phyloP scores from a whole-genome alignment of 1,139 yeast genomes.

The Suhomyces choctaworum region DNA sequence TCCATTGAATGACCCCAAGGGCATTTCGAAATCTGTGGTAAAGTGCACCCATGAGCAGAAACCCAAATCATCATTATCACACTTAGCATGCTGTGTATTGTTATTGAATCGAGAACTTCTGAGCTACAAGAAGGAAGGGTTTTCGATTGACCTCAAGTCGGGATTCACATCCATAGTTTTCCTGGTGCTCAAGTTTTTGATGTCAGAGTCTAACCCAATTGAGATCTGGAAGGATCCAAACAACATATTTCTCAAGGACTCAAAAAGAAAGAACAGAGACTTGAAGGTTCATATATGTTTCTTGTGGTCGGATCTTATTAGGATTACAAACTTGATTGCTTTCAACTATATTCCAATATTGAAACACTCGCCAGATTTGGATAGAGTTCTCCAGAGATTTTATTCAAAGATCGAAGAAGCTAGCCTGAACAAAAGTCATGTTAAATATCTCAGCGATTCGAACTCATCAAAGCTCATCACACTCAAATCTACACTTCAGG shows the following conservation, averaged over 20 bases:
- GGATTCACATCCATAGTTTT: slow-evolving; percentile 22
- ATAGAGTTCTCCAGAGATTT: slow-evolving; percentile 21
- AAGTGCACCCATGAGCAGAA: too few species aligned
- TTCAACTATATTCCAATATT: slow-evolving; percentile 30
- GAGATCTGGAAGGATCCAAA: slow-evolving; percentile 44
- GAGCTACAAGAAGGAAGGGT: slow-evolving; percentile 20
- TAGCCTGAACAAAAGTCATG: slow-evolving; percentile 27
- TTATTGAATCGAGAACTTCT: slow-evolving; percentile 26
- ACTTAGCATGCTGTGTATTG: slow-evolving; percentile 26
- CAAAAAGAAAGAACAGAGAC: slow-evolving; percentile 23
- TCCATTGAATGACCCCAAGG: neutral
- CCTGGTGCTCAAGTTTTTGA: slow-evolving; percentile 19
- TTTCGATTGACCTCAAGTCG: slow-evolving; percentile 16
- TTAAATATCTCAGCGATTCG: slow-evolving; percentile 24
- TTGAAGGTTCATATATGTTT: slow-evolving; percentile 35
- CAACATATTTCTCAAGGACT: slow-evolving; percentile 22
- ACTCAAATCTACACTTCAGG: slow-evolving; percentile 25
- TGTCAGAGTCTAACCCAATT: slow-evolving; percentile 20
- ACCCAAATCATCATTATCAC: too few species aligned
- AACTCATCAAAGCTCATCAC: slow-evolving; percentile 20
- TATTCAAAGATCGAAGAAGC: slow-evolving; percentile 29
- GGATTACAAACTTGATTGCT: slow-evolving; percentile 34
- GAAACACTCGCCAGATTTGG: slow-evolving; percentile 25
- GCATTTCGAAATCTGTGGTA: slow-evolving; percentile 20
- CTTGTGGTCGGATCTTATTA: slow-evolving; percentile 39